phyloP scores from a whole-genome alignment of 176 grass and related monocot genomes.

The Oropetium thomaeum region DNA sequence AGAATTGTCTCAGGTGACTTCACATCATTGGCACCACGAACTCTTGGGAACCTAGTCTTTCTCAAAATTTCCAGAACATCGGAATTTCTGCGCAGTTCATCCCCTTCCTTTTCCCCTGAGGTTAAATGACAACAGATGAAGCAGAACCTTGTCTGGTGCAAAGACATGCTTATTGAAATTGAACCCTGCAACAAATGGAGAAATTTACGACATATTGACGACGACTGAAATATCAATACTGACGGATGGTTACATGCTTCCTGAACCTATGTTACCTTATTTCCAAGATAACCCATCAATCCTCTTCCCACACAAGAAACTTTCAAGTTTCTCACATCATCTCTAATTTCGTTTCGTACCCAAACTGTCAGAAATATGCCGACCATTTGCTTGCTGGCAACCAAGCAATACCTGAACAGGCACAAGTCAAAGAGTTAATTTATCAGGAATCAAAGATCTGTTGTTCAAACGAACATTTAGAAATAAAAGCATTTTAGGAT shows the following conservation, averaged over 20 bases:
- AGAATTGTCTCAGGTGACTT: conserved; percentile 77
- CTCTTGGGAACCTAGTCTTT: conserved; percentile 70
- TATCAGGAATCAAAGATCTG: not conserved
- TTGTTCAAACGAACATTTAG: not conserved
- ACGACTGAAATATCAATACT: conserved; percentile 19
- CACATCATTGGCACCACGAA: conserved; percentile 44
- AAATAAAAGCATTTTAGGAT: not conserved
- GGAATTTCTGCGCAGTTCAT: conserved; percentile 77
- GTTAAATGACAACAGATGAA: conserved; percentile 85
- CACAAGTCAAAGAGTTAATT: conserved; percentile 4
- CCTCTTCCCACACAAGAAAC: conserved; percentile 93
- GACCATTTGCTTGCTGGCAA: conserved; percentile 96
- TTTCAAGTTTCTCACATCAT: conserved; percentile 78
- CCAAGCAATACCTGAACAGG: conserved; percentile 70
- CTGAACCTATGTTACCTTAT: conserved; percentile 53
- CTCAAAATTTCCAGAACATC: conserved; percentile 85
- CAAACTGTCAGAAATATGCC: conserved; percentile 89
- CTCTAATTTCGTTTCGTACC: conserved; percentile 72
- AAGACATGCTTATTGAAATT: conserved; percentile 88
- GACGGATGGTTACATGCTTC: not conserved
- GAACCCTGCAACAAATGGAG: conserved; percentile 60
- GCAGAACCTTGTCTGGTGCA: conserved; percentile 90
- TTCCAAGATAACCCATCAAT: conserved; percentile 94
- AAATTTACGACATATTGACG: conserved; percentile 7
- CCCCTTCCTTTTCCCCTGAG: conserved; percentile 85